Base-by-base conservation (phyloP, 2,329 filamentous ascomycete genomes). In the Claviceps monticola region DNA sequence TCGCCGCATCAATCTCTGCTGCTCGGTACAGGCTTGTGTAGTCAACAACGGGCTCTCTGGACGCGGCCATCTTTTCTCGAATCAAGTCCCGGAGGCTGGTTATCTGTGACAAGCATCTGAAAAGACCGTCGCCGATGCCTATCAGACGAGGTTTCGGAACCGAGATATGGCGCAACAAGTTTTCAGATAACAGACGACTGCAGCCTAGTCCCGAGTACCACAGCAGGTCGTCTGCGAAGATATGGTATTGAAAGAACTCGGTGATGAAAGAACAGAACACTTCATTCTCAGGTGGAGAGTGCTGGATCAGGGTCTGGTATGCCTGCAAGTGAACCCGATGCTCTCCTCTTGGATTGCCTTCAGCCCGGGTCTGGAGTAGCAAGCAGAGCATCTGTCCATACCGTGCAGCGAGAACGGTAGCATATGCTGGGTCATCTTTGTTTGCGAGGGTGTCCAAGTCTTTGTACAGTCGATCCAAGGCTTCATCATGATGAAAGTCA, bases 231-330 rank as follows among this genome's bases (percentile, higher is more conserved):
- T 83, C 79, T n/a, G 78, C 78, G 54, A 74, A 78, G 42, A 83
- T 79, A 64, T 93, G 87, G 60, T 93, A 95, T 63, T 89, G 84
- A 66, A 94, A 91, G 68, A 94, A 91, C 63, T 86, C 83, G 56
- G 83, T 82, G 54, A 81, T 76, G 58, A 81, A 81, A 9, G 72
- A 68, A 29, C 71, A 61, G 61, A 93, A 88, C 21, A 81, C 78
- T 19, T 81, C 67, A 74, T 89, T 70, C 61, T 78, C 61, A 50
- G 84, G 72, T 61, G 81, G 80, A 1, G 70, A 75, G 52, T 75
- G 69, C 43, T 72, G 73, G n/a, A 91, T 80, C 53, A 94, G 75
- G 52, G 76, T 77, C 58, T 86, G 80, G 56, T 90, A 90, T 1
- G 80, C 85, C 54, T 83, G 74, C 56, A 95, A 81, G 62, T 95